Conservation (phyloP, 306 rosid species). For the Medicago ruthenica region DNA sequence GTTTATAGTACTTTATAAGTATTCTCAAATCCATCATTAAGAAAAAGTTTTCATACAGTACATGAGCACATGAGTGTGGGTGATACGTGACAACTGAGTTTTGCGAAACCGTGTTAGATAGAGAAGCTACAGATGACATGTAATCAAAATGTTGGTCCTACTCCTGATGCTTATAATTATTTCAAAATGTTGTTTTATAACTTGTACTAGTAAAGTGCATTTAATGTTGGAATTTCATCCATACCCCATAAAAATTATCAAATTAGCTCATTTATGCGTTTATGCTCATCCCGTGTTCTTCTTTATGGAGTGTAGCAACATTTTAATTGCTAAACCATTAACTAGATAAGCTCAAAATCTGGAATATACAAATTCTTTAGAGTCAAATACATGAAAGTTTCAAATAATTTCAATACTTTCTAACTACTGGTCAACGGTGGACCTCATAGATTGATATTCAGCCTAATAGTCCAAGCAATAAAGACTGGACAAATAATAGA, state of each 20-base stretch:
- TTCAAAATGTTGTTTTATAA: conserved; percentile 14
- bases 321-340: conserved; percentile 12
- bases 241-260: background rate
- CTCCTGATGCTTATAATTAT: no score
- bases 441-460: background rate
- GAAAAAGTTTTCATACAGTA: background rate
- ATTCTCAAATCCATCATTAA: conserved; percentile 13
- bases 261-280: conserved; percentile 4
- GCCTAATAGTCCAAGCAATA: background rate
- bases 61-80: background rate
- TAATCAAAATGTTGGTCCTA: no score
- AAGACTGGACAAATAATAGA: no score
- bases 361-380: background rate
- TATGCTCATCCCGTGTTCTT: conserved; percentile 20
- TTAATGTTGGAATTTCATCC: conserved; percentile 15
- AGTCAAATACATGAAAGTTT: background rate
- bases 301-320: conserved; percentile 10
- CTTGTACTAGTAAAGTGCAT: conserved; percentile 5
- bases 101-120: no score
- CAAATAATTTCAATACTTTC: background rate
- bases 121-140: no score
- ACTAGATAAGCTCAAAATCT: conserved; percentile 10
- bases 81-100: no score
- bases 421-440: background rate
- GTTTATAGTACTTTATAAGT: background rate